Evolutionary conservation across 2,329 filamentous ascomycete species (phyloP), one percentile per base, ranked within the genome.

Genomic region (Diplodia corticola): DNA sequence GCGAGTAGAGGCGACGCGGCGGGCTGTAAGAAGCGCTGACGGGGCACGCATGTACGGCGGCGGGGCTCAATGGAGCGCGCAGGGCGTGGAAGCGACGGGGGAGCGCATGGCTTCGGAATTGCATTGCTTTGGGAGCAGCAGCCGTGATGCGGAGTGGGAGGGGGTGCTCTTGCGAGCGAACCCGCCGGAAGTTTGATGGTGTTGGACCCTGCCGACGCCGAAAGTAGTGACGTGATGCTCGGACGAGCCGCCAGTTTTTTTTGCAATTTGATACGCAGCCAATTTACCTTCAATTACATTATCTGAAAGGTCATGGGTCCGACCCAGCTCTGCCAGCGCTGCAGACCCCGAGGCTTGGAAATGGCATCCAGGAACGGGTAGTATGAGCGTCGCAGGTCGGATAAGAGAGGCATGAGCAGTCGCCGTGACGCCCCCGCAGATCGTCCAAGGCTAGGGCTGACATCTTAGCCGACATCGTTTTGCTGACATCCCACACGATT

Each of bases 61-160:
- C 13, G 6, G 54, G 37, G 30, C 33, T 65, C 44, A 65, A 59
- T 59, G 53, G 54, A 24, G 53, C 40, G 35, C 24, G 64, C 24
- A 30, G 20, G 33, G 33, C 33, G 53, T 59, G 64, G 28, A 50
- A 28, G 46, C 64, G 44, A 28, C 35, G 70, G 68, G 72, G 71
- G 69, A 70, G 69, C 51, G 69, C 75, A 77, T 77, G 72, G 69
- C 72, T 73, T 72, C 71, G 73, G 72, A 74, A 72, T 67, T 72
- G 73, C 76, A 78, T 78, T 75, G 75, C 75, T 73, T 71, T 69
- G 69, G 69, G 69, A 72, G 67, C 69, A 67, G 63, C 50, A 65
- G 61, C 28, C 57, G 57, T 51, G 63, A 57, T 59, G 67, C 66
- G 59, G 68, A 53, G 66, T 61, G 66, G 61, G 40, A 60, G 57